Percentiles rank a stretch among this genome's conserved stretches.
These are phyloP conservation scores for Myxozyma kluyveri DNA, from an alignment of 805 yeast genomes.

Conservation along the genomic window DNA sequence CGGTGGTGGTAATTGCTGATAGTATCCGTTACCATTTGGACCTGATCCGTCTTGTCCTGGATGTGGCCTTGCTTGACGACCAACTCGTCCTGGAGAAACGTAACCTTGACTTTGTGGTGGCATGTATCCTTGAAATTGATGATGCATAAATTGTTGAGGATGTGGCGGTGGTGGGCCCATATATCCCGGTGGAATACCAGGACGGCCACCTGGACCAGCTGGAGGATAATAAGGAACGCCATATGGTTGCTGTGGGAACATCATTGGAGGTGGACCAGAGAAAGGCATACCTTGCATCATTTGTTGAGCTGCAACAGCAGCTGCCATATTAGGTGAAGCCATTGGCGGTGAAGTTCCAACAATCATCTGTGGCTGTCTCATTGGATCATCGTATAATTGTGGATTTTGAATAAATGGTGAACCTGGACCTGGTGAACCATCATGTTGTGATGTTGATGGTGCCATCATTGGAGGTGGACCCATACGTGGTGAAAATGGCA, in stretches of 20 bases:
- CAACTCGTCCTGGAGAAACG: slow-evolving; percentile 25
- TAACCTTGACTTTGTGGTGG: slow-evolving; percentile 21
- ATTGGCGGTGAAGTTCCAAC: slow-evolving; percentile 22
- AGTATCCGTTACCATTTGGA: slow-evolving; percentile 17
- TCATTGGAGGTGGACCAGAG: slow-evolving; percentile 16
- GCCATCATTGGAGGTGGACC: slow-evolving; percentile 8
- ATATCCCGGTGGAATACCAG: slow-evolving; percentile 22
- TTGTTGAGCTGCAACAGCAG: slow-evolving; percentile 15
- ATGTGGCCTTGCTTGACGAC: slow-evolving; percentile 20
- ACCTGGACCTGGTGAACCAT: slow-evolving; percentile 23
- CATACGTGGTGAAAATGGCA: slow-evolving; percentile 24
- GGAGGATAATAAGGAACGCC: slow-evolving; percentile 1
- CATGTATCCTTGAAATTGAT: slow-evolving; percentile 14
- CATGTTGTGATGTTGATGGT: slow-evolving; percentile 8
- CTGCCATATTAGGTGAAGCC: slow-evolving; percentile 18
- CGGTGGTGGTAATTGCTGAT: slow-evolving; percentile 13
- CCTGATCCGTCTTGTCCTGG: slow-evolving; percentile 12
- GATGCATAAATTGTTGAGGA: slow-evolving; percentile 24
- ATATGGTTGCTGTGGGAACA: slow-evolving; percentile 13
- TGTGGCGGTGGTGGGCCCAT: slow-evolving; percentile 17
- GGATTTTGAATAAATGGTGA: slow-evolving; percentile 15
- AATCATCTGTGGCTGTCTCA: slow-evolving; percentile 13
- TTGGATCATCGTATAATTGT: slow-evolving; percentile 19
- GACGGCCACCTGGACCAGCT: slow-evolving; percentile 11
- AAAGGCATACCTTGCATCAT: slow-evolving; percentile 17